A percentile compares a stretch with the other conserved stretches of the same genome.
These are phyloP conservation scores for Golubevia sp. DNA, from an alignment of 1,284 basidiomycete species.

Conservation along the genomic window DNA sequence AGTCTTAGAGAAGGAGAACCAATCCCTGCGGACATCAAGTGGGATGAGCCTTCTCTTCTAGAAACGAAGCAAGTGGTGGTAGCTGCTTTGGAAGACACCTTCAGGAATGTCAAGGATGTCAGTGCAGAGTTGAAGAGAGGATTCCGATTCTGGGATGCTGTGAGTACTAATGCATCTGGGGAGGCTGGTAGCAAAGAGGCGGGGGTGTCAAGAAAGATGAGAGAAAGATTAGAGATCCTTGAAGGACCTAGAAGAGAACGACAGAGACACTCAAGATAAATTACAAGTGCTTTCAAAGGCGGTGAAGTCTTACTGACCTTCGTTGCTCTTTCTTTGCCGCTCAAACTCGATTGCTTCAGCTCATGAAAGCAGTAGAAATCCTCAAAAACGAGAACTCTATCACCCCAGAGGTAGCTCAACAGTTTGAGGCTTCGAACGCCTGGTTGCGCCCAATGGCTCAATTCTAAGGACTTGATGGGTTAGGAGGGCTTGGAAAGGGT, in stretches of 20 bases:
- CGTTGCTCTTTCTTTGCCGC: neutral
- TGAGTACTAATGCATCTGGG: constrained; percentile 9
- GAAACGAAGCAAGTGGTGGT: constrained; percentile 45
- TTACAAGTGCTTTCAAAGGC: no score
- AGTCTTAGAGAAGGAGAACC: constrained; percentile 2
- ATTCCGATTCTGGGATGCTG: constrained; percentile 48
- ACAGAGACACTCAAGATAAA: no score
- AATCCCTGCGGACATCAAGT: neutral
- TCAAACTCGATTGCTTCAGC: neutral
- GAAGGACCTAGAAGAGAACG: no score
- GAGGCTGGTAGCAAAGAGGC: no score
- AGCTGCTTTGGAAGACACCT: constrained; percentile 44
- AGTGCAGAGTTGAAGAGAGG: constrained; percentile 33
- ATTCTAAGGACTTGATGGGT: no score
- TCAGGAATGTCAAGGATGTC: constrained; percentile 51
- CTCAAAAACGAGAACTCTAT: constrained; percentile 38
- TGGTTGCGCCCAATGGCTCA: constrained; percentile 43
- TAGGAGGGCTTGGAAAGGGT: no score
- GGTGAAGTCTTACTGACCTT: no score
- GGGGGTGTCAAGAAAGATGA: no score
- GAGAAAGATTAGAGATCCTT: no score
- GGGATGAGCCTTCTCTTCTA: neutral
- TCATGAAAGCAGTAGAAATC: constrained; percentile 29
- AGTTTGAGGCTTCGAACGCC: constrained; percentile 40
- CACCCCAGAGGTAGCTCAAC: constrained; percentile 22